Percentiles rank a stretch among this genome's conserved stretches.
Conservation (phyloP, 176 grass and related monocot species). For the Zea luxurians region DNA sequence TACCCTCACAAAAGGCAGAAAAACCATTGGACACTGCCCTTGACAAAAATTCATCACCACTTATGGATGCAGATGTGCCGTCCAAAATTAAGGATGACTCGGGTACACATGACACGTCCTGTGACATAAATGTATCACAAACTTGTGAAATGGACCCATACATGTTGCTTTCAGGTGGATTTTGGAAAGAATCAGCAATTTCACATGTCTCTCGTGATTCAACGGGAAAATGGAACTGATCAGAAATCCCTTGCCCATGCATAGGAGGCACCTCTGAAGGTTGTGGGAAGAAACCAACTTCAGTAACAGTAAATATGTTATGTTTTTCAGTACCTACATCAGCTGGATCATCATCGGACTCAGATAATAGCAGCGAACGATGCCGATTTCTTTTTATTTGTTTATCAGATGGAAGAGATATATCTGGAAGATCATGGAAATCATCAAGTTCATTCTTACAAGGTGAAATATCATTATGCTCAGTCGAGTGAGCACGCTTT, state of each 20-base stretch:
- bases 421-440: constrained; percentile 63
- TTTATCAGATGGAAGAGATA: constrained; percentile 41
- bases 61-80: constrained; percentile 45
- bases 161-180: constrained; percentile 53
- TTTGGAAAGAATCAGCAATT: constrained; percentile 39
- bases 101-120: constrained; percentile 65
- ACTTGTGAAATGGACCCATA: constrained; percentile 61
- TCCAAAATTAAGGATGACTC: constrained; percentile 65
- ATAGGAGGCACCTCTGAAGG: constrained; percentile 25
- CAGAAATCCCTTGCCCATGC: constrained; percentile 28
- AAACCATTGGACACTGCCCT: constrained; percentile 44
- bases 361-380: constrained; percentile 51
- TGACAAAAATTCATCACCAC: constrained; percentile 51
- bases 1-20: constrained; percentile 22
- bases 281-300: constrained; percentile 33
- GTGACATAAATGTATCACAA: constrained; percentile 82
- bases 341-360: constrained; percentile 65
- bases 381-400: constrained; percentile 51
- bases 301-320: constrained; percentile 15
- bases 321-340: constrained; percentile 38
- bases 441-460: constrained; percentile 79
- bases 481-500: constrained; percentile 44
- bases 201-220: constrained; percentile 47
- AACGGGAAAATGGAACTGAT: constrained; percentile 22
- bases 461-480: constrained; percentile 51